Percentiles rank a stretch among this genome's conserved stretches.
Evolutionary conservation across 2,329 filamentous ascomycete species (phyloP).

Genomic region (Blumeriella jaapii): DNA sequence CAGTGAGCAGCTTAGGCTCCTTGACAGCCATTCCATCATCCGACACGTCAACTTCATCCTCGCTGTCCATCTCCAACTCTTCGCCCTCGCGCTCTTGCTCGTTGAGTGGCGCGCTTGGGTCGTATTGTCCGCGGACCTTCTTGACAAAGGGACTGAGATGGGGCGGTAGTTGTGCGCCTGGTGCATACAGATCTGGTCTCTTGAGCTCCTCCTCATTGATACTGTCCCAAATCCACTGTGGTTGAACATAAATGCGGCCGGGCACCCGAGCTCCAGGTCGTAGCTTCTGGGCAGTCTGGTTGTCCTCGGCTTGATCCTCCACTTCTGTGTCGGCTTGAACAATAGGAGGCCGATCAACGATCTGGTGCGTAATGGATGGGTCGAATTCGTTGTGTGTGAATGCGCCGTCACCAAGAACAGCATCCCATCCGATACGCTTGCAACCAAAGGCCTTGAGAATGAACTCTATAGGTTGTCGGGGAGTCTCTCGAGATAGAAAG

Average conservation of each 20-base stretch:
- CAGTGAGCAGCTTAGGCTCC: slow-evolving; percentile 28
- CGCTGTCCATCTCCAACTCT: slow-evolving; percentile 57
- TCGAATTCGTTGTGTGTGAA: slow-evolving; percentile 86
- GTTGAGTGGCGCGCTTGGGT: slow-evolving; percentile 74
- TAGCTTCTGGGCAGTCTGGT: slow-evolving; percentile 49
- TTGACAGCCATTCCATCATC: slow-evolving; percentile 37
- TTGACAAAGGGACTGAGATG: slow-evolving; percentile 96
- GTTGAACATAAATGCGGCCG: slow-evolving; percentile 88
- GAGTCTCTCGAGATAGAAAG: slow-evolving; percentile 88
- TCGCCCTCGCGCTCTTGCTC: slow-evolving; percentile 84
- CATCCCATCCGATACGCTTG: slow-evolving; percentile 91
- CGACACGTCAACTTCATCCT: slow-evolving; percentile 31
- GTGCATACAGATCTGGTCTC: slow-evolving; percentile 76
- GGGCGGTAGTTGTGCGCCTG: slow-evolving; percentile 79
- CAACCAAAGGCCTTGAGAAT: slow-evolving; percentile 89
- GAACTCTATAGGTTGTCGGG: slow-evolving; percentile 82
- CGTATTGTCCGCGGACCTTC: slow-evolving; percentile 75
- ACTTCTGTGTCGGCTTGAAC: slow-evolving; percentile 43
- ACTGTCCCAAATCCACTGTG: slow-evolving; percentile 98
- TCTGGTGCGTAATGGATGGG: slow-evolving; percentile 85
- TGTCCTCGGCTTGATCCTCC: slow-evolving; percentile 43
- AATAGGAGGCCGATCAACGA: slow-evolving; percentile 79
- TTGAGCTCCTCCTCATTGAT: slow-evolving; percentile 86
- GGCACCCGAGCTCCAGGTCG: slow-evolving; percentile 63
- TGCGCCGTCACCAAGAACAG: slow-evolving; percentile 78